Evolutionary conservation across 1,139 yeast species (phyloP), one percentile per base, ranked within the genome.

Genomic region (Candida sp.): DNA sequence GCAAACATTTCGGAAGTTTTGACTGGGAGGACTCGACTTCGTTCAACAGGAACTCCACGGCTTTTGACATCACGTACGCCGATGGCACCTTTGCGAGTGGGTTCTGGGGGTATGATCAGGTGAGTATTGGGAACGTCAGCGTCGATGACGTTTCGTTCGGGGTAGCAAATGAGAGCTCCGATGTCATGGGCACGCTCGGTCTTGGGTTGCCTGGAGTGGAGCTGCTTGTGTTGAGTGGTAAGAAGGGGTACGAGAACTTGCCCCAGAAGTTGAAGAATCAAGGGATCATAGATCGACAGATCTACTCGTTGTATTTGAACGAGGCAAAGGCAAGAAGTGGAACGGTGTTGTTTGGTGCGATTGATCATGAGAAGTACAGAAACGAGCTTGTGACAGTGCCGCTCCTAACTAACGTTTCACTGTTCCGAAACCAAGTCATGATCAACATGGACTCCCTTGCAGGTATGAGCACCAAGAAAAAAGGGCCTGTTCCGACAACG

Each of bases 81-180:
- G 60, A 56, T 48, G 51, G 54, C 1, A 45, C 53, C 32, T 46
- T 45, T 42, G 69, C 88, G 46, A 78, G 81, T 65, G 77, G 83
- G 50, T 67, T 74, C 52, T 86, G 89, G 90, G 76, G 85, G 47
- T 66, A 72, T 54, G 82, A 90, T 56, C 48, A 44, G 58, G 32
- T 59, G 17, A 31, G 26, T 27, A 44, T 62, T 8, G 57, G 57
- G 26, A 59, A 54, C 32, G 44, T 50, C 12, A 40, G 22, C 7
- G 42, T 56, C 3, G 35, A 42, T 22, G 37, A 47, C 11, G 69
- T 83, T 55, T 55, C 57, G 46, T 62, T 66, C 55, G 69, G 60
- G 23, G 56, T 49, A 12, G 63, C 52, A 28, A 44, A 42, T 22
- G n/a, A 44, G 2, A 50, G 59, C 7, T 45, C 54, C 4, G 41